phyloP scores from a whole-genome alignment of 179 eudicot genomes.

The Camellia oleifera region DNA sequence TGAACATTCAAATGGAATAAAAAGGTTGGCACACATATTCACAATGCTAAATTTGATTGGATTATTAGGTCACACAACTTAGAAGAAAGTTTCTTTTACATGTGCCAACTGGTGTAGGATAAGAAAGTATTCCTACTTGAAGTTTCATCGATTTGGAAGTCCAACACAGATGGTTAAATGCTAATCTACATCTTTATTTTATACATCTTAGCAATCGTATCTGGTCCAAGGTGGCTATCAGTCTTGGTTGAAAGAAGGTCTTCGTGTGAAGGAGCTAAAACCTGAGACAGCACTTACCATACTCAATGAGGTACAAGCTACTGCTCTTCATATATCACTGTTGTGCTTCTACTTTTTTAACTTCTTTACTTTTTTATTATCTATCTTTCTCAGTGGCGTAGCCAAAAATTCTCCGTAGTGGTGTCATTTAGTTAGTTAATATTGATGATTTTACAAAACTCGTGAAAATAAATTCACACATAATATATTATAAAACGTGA shows the following conservation, averaged over 20 bases:
- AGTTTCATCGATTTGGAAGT: neutral
- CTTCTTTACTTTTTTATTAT: neutral
- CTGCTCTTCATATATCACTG: neutral
- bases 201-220: conserved; percentile 62
- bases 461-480: too few relatives aligned
- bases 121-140: neutral
- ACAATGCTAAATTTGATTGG: neutral
- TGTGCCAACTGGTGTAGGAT: neutral
- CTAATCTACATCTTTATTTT: neutral
- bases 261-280: conserved; percentile 79
- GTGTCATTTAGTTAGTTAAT: too few relatives aligned
- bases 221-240: conserved; percentile 83
- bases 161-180: neutral
- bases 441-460: too few relatives aligned
- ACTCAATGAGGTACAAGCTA: conserved; percentile 69
- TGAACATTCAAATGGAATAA: neutral
- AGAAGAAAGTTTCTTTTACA: conserved; percentile 1
- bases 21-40: neutral
- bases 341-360: neutral
- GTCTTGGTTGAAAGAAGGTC: conserved; percentile 75
- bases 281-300: conserved; percentile 84
- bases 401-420: too few relatives aligned
- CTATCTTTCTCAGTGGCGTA: neutral
- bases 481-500: too few relatives aligned
- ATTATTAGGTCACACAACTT: neutral